A percentile compares a stretch with the other conserved stretches of the same genome.
phyloP scores from a whole-genome alignment of 1,284 basidiomycete genomes.

The Ceratobasidium sp. region DNA sequence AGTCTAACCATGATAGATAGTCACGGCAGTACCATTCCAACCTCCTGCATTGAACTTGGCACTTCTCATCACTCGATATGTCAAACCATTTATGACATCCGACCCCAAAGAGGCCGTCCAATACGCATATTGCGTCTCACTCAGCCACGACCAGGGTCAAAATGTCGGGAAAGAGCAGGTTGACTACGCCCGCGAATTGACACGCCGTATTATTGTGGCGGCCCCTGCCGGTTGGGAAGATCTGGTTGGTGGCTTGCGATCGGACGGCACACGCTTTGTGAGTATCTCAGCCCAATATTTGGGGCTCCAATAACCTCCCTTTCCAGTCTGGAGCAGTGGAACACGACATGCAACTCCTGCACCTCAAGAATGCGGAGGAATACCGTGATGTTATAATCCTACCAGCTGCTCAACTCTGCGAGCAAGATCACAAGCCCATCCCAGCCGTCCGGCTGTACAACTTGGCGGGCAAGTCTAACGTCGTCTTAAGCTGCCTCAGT shows the following conservation, averaged over 20 bases:
- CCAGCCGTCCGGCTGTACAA: conserved; percentile 98
- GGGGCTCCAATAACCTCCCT: conserved; percentile 35
- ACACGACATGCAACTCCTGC: conserved; percentile 80
- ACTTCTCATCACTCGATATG: conserved; percentile 91
- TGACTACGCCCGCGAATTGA: conserved; percentile 86
- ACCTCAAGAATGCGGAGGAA: conserved; percentile 73
- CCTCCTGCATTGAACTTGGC: conserved; percentile 83
- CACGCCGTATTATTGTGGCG: conserved; percentile 87
- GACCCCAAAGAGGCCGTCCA: conserved; percentile 94
- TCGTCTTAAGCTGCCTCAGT: conserved; percentile 89
- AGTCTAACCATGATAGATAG: conserved; percentile 55
- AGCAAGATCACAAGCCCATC: conserved; percentile 71
- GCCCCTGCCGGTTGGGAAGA: conserved; percentile 88
- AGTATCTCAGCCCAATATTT: conserved; percentile 54
- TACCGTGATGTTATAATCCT: conserved; percentile 91
- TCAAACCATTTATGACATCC: conserved; percentile 89
- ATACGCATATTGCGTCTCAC: conserved; percentile 91
- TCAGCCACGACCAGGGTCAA: conserved; percentile 79
- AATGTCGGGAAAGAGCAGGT: conserved; percentile 84
- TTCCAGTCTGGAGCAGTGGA: conserved; percentile 86
- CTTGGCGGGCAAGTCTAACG: conserved; percentile 90
- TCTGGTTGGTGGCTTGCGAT: conserved; percentile 89
- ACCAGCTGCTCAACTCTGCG: conserved; percentile 77
- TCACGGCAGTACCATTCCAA: conserved; percentile 70
- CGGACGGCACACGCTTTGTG: conserved; percentile 89